Evolutionary conservation across 148 eudicot genomes (phyloP).

Genomic region (Limonium bicolor): DNA sequence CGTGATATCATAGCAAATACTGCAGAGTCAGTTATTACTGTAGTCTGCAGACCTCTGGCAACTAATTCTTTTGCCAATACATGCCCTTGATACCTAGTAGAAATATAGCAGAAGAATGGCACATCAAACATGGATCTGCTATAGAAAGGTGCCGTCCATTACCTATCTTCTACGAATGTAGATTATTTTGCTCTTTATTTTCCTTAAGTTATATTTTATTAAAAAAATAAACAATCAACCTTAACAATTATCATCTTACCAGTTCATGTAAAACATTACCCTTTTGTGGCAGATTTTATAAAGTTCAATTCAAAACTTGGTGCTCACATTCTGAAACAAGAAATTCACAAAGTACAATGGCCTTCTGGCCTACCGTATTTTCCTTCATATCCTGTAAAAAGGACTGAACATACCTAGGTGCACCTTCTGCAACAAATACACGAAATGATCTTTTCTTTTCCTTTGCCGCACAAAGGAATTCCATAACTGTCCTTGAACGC

Average conservation of each 20-base stretch:
- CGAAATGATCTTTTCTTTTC: conserved; percentile 93
- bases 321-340: too few species aligned
- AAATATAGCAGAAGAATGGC: neutral
- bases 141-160: neutral
- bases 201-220: neutral
- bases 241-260: too few species aligned
- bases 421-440: conserved; percentile 97
- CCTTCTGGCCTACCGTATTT: neutral
- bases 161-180: too few species aligned
- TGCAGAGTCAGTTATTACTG: conserved; percentile 94
- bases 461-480: conserved; percentile 95
- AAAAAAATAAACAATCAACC: neutral
- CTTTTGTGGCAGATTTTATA: too few species aligned
- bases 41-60: conserved; percentile 82
- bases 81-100: conserved; percentile 83
- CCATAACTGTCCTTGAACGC: conserved; percentile 85
- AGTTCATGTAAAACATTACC: too few species aligned
- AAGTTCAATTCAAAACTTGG: too few species aligned
- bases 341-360: too few species aligned
- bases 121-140: neutral
- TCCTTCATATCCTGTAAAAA: neutral
- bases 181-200: too few species aligned
- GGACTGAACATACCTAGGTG: conserved; percentile 49
- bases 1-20: conserved; percentile 99
- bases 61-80: conserved; percentile 86